Conservation (phyloP, 305 asterid species). For the Solanum hybrid region DNA sequence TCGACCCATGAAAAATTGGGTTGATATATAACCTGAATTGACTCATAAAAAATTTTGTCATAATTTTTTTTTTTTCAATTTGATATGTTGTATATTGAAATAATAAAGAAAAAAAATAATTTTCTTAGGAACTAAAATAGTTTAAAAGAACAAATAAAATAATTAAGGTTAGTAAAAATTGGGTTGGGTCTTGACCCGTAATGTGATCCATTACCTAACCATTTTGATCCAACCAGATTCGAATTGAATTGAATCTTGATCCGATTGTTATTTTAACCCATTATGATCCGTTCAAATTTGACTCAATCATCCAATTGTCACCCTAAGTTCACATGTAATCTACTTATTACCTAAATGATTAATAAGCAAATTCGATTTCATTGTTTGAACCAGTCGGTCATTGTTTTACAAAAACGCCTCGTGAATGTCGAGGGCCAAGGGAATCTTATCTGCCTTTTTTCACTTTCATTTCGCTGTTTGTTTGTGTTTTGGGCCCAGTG, state of each 20-base stretch:
- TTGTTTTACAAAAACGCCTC: neutral
- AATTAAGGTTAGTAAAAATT: neutral
- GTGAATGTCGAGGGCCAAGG: neutral
- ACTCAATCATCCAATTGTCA: too few species aligned
- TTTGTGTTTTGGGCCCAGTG: neutral
- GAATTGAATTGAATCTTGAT: rapidly evolving
- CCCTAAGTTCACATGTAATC: neutral
- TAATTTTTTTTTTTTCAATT: too few species aligned
- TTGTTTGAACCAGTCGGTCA: neutral
- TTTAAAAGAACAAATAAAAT: neutral
- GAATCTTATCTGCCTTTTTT: neutral
- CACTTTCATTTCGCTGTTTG: neutral
- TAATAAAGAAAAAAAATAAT: too few species aligned
- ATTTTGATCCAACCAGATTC: too few species aligned
- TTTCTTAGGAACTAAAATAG: neutral
- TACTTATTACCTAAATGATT: neutral
- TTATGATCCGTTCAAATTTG: rapidly evolving
- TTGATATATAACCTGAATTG: too few species aligned
- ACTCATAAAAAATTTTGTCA: neutral
- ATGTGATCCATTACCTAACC: too few species aligned
- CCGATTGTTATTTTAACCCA: too few species aligned
- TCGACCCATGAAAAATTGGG: too few species aligned
- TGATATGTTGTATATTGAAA: neutral
- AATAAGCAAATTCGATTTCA: neutral
- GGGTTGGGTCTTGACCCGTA: rapidly evolving